These are phyloP conservation scores for Chondrus crispus DNA, from an alignment of 23 red algal species.

Conservation along the genomic window DNA sequence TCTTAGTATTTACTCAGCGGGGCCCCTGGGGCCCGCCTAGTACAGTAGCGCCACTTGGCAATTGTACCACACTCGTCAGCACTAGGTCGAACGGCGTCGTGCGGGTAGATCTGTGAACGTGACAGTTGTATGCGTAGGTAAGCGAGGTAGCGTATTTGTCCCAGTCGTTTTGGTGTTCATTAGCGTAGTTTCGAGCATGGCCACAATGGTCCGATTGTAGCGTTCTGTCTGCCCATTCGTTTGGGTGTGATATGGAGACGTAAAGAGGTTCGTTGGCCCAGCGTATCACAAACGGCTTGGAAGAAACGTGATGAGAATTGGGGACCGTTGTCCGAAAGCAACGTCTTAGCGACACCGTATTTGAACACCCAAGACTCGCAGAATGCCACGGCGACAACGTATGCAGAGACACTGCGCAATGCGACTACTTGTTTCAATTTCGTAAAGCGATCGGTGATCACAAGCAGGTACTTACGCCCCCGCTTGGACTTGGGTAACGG, in stretches of 20 bases:
- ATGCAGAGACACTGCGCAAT: neutral
- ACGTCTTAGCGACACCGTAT: neutral
- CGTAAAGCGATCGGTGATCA: neutral
- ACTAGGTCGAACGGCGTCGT: slow-evolving; percentile 5
- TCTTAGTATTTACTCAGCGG: no score
- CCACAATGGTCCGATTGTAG: slow-evolving; percentile 10
- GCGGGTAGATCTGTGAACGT: neutral
- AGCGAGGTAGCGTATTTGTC: neutral
- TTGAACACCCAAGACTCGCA: neutral
- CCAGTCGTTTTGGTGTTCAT: neutral
- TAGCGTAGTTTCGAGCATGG: neutral
- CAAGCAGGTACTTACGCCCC: neutral
- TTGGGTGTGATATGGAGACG: neutral
- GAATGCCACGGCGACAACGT: neutral
- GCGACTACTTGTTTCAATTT: neutral
- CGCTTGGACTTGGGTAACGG: neutral
- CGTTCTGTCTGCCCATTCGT: neutral
- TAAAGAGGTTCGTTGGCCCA: neutral
- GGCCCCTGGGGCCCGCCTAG: no score
- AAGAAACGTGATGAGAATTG: slow-evolving; percentile 14
- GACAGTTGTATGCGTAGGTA: slow-evolving; percentile 12
- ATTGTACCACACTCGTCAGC: no score
- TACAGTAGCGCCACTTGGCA: no score
- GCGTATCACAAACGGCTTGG: neutral
- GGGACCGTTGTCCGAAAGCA: neutral